These are phyloP conservation scores for Penicillium pulvis DNA, from an alignment of 495 filamentous ascomycete genomes.

Conservation along the genomic window DNA sequence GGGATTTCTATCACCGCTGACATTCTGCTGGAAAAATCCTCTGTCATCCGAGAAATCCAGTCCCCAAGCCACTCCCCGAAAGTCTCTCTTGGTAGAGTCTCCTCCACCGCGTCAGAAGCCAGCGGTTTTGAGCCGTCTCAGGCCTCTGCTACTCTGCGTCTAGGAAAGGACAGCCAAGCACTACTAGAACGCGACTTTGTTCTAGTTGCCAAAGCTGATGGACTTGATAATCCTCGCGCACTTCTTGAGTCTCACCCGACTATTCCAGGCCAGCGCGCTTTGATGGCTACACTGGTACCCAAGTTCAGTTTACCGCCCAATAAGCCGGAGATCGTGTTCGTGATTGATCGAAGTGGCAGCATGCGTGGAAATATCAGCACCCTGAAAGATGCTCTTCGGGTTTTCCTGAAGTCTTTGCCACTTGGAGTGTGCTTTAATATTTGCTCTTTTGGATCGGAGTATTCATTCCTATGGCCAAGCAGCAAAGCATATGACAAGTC, in stretches of 20 bases:
- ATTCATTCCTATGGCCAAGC: constrained; percentile 60
- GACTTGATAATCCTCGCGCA: constrained; percentile 58
- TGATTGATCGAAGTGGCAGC: constrained; percentile 68
- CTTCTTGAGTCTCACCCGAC: constrained; percentile 64
- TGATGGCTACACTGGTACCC: constrained; percentile 70
- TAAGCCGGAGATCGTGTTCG: constrained; percentile 67
- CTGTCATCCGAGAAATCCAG: constrained; percentile 58
- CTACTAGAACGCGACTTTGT: constrained; percentile 46
- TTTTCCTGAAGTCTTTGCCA: constrained; percentile 74
- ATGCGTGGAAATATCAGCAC: constrained; percentile 62
- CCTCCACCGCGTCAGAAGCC: constrained; percentile 30
- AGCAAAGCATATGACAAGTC: constrained; percentile 56
- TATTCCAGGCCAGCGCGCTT: constrained; percentile 59
- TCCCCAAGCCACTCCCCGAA: constrained; percentile 70
- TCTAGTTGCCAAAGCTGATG: constrained; percentile 57
- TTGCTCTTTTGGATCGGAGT: constrained; percentile 61
- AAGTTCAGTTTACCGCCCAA: constrained; percentile 58
- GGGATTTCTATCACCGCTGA: constrained; percentile 64
- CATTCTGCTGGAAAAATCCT: constrained; percentile 55
- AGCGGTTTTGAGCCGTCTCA: constrained; percentile 52
- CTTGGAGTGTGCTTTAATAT: constrained; percentile 73
- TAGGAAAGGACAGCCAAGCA: constrained; percentile 7
- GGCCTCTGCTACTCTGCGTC: constrained; percentile 59
- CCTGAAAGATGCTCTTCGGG: constrained; percentile 56
- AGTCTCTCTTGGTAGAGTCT: constrained; percentile 60